A percentile compares a stretch with the other conserved stretches of the same genome.
Conservation (phyloP, 345 rosid species). For the Brassica nigra region DNA sequence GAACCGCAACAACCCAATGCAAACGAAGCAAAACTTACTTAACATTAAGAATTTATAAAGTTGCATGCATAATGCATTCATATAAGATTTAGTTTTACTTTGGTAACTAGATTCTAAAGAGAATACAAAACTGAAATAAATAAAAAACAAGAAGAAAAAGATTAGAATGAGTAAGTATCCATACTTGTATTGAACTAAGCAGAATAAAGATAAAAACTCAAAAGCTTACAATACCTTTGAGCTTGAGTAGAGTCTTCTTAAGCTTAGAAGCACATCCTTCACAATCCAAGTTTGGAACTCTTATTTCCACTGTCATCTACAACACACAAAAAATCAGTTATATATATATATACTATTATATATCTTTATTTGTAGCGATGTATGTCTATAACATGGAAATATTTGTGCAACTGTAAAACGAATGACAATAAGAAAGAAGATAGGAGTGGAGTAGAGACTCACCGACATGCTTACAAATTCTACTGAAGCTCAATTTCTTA, state of each 20-base stretch:
- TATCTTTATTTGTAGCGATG: neutral
- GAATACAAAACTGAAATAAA: neutral
- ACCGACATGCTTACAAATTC: constrained; percentile 52
- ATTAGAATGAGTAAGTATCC: neutral
- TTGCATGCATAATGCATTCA: neutral
- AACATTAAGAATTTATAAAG: neutral
- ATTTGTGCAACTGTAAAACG: neutral
- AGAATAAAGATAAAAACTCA: neutral
- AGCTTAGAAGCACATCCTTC: constrained; percentile 90
- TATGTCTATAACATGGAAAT: neutral
- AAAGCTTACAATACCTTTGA: constrained; percentile 61
- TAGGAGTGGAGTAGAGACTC: constrained; percentile 37
- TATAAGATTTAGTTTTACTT: neutral
- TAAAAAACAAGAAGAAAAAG: constrained; percentile 3
- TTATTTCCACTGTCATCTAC: constrained; percentile 75
- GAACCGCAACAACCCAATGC: neutral
- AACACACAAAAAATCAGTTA: neutral
- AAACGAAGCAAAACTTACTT: neutral
- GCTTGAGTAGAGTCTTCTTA: constrained; percentile 79
- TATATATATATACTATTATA: neutral
- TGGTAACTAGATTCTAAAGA: neutral
- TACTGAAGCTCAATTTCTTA: constrained; percentile 11
- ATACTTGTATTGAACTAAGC: neutral
- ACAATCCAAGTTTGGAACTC: constrained; percentile 91
- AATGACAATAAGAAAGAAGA: constrained; percentile 1